Evolutionary conservation across 495 filamentous ascomycete species (phyloP).

Genomic region (Jackrogersella multiformis): DNA sequence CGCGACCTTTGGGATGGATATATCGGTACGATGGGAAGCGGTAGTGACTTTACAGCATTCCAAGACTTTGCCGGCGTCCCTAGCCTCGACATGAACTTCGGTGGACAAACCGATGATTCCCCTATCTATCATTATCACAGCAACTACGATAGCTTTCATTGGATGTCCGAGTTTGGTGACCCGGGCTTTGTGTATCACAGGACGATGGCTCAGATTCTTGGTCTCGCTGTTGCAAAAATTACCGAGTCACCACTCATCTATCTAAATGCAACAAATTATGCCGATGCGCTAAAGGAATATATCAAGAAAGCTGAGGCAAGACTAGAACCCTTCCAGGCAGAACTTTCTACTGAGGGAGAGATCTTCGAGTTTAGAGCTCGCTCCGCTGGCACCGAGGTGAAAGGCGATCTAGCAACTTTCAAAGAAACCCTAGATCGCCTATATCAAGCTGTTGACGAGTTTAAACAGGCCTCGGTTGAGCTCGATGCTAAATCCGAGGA

Average conservation of each 20-base stretch:
- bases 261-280: conserved; percentile 80
- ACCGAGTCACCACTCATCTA: conserved; percentile 81
- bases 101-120: conserved; percentile 52
- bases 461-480: conserved; percentile 65
- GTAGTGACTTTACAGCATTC: conserved; percentile 91
- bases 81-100: conserved; percentile 85
- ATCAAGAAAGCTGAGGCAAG: conserved; percentile 73
- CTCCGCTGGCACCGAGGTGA: conserved; percentile 45
- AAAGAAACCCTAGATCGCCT: conserved; percentile 54
- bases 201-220: conserved; percentile 80
- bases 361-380: conserved; percentile 63
- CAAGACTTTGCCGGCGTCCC: conserved; percentile 90
- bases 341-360: conserved; percentile 53
- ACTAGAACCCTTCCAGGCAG: conserved; percentile 55
- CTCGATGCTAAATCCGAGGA: conserved; percentile 68
- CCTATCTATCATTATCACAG: conserved; percentile 82
- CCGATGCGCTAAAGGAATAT: conserved; percentile 68
- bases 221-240: conserved; percentile 80
- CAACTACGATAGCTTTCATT: conserved; percentile 93
- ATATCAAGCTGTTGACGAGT: conserved; percentile 58
- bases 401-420: conserved; percentile 66
- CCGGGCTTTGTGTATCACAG: conserved; percentile 85
- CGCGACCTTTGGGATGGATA: conserved; percentile 76
- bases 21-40: conserved; percentile 76
- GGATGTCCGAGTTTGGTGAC: conserved; percentile 86